Evolutionary conservation across 345 rosid species (phyloP).

Genomic region (Punica granatum): DNA sequence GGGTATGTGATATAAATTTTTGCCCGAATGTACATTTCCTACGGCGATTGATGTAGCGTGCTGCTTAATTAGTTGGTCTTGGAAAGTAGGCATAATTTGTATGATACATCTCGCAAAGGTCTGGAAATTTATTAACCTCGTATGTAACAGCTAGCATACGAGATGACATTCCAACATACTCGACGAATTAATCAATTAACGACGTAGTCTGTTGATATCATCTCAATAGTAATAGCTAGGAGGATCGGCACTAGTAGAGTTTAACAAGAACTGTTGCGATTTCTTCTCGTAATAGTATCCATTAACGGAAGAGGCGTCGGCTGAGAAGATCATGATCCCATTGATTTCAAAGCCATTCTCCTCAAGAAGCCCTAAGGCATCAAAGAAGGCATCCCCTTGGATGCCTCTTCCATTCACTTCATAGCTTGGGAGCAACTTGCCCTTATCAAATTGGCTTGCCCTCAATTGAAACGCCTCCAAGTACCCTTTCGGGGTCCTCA

Average conservation of each 20-base stretch:
- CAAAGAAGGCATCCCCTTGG: constrained; percentile 51
- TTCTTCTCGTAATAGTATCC: constrained; percentile 37
- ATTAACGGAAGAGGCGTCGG: constrained; percentile 31
- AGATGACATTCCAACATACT: too few species aligned
- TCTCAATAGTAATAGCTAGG: too few species aligned
- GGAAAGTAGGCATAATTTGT: too few species aligned
- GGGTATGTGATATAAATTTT: too few species aligned
- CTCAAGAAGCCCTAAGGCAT: constrained; percentile 32
- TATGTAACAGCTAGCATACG: too few species aligned
- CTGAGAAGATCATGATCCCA: constrained; percentile 56
- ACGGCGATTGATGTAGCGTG: too few species aligned
- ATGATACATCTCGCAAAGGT: too few species aligned
- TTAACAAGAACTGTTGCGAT: constrained; percentile 47
- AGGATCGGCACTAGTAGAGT: constrained; percentile 17
- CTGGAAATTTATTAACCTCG: too few species aligned
- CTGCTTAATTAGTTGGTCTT: too few species aligned
- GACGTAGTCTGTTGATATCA: background rate
- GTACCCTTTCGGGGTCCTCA: constrained; percentile 22
- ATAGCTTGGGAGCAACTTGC: constrained; percentile 47
- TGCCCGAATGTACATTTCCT: too few species aligned
- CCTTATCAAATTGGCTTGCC: constrained; percentile 23
- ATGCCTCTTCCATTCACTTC: constrained; percentile 53
- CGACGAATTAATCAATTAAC: background rate
- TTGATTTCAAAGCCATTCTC: constrained; percentile 31
- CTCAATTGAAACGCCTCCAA: constrained; percentile 27